Percentiles rank a stretch among this genome's conserved stretches.
These are phyloP conservation scores for Didymella arachidicola DNA, from an alignment of 2,329 filamentous ascomycete species.

Conservation along the genomic window DNA sequence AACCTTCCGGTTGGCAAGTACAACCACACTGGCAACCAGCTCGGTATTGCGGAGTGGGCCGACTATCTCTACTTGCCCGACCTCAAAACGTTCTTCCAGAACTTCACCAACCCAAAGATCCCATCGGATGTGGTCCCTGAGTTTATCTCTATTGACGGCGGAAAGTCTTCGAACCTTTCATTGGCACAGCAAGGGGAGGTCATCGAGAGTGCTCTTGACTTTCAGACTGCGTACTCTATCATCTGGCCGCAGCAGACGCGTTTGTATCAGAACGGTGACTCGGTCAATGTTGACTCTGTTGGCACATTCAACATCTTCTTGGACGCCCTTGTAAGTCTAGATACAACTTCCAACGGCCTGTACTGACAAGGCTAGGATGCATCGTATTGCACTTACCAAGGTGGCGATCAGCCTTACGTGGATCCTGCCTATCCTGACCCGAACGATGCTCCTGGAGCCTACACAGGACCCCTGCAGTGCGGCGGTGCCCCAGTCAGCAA, in stretches of 20 bases:
- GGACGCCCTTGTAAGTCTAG: slow-evolving; percentile 25
- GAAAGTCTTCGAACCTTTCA: slow-evolving; percentile 53
- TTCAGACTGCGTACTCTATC: slow-evolving; percentile 30
- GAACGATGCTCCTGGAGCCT: slow-evolving; percentile 26
- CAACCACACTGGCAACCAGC: slow-evolving; percentile 27
- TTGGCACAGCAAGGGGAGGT: slow-evolving; percentile 48
- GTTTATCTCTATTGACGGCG: slow-evolving; percentile 42
- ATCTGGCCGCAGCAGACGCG: slow-evolving; percentile 29
- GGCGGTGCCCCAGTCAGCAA: slow-evolving; percentile 58
- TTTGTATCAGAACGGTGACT: slow-evolving; percentile 28
- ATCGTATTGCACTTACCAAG: slow-evolving; percentile 31
- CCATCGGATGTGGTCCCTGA: slow-evolving; percentile 29
- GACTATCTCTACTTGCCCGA: slow-evolving; percentile 56
- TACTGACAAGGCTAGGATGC: slow-evolving; percentile 15
- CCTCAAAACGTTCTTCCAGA: slow-evolving; percentile 54
- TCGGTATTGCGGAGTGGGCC: slow-evolving; percentile 54
- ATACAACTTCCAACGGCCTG: not conserved
- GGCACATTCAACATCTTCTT: slow-evolving; percentile 30
- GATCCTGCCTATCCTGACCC: slow-evolving; percentile 28
- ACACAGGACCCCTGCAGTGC: slow-evolving; percentile 43
- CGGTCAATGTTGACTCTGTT: slow-evolving; percentile 24
- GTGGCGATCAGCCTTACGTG: slow-evolving; percentile 28
- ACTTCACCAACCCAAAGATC: slow-evolving; percentile 39
- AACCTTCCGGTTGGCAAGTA: slow-evolving; percentile 29
- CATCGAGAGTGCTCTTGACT: slow-evolving; percentile 28